Base-by-base conservation (phyloP, 768 basidiomycete genomes). In the Termitomyces sp. region DNA sequence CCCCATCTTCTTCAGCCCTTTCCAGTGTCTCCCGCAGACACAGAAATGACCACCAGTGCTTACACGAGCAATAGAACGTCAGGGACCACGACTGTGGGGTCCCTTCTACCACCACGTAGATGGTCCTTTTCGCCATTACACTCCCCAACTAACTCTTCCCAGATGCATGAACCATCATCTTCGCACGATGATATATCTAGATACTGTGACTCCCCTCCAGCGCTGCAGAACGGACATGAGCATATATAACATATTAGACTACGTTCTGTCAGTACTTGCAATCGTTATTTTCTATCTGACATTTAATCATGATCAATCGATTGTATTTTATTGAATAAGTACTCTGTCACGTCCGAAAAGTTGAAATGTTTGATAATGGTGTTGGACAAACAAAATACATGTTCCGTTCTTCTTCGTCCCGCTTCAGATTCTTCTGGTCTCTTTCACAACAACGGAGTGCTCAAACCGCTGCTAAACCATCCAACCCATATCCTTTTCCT, bases 401-500 rank as follows among this genome's bases (percentile, higher is more conserved):
- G 51, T 51, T 44, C 34, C 50, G 55, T 39, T 32, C 52, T 22
- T n/a, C 37, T 2, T 39, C 48, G 27, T 24, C 40, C 13, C 55
- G 46, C 36, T 50, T n/a, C 44, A 54, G 32, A 20, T 5, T 42
- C 20, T 34, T 46, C 7, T 50, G 53, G 52, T 27, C 34, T 33
- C 4, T 42, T 52, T n/a, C 27, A 39, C 39, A 46, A 47, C 59
- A 30, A 22, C 52, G 56, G 33, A 40, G 40, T 8, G 42, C 43
- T 30, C 39, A 33, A 6, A 40, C 65, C 9, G 37, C 57, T n/a
- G 33, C 53, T 24, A 20, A 36, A 39, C n/a, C 44, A 1, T 16
- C 53, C n/a, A 61, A 61, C 59, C 69, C 67, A 20, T 86, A 73
- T 65, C 84, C 85, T 18, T 87, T 76, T 55, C 85, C 85, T 12